A percentile compares a stretch with the other conserved stretches of the same genome.
These are phyloP conservation scores for Ceratobasidium theobromae DNA, from an alignment of 1,284 basidiomycete genomes.

Conservation along the genomic window DNA sequence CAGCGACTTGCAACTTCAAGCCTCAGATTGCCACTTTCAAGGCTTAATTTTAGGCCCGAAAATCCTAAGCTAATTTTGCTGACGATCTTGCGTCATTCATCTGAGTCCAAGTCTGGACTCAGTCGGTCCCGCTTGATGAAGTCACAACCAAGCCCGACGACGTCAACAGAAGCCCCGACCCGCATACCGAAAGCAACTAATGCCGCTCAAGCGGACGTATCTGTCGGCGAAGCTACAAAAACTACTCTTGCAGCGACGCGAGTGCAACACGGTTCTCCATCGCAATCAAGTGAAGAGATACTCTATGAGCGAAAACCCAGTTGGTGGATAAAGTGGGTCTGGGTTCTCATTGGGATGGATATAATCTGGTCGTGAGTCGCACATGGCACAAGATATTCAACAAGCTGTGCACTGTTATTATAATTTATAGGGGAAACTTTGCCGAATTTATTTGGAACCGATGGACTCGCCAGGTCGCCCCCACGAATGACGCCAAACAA, in stretches of 20 bases:
- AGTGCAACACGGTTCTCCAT: background rate
- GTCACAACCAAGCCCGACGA: constrained; percentile 17
- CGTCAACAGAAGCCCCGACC: constrained; percentile 23
- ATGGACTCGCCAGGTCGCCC: constrained; percentile 9
- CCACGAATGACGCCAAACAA: background rate
- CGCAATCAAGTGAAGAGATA: constrained; percentile 4
- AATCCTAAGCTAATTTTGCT: background rate
- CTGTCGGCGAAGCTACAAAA: constrained; percentile 6
- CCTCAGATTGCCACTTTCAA: background rate
- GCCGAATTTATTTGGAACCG: constrained; percentile 30
- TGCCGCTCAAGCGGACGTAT: background rate
- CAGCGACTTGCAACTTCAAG: background rate
- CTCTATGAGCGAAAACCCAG: constrained; percentile 21
- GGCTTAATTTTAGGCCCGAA: no score
- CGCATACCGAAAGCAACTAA: constrained; percentile 15
- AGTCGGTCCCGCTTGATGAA: constrained; percentile 6
- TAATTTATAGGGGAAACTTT: constrained; percentile 27
- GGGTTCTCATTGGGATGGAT: constrained; percentile 25
- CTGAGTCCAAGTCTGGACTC: background rate
- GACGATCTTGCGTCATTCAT: constrained; percentile 7
- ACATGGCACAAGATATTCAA: background rate
- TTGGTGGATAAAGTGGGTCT: constrained; percentile 31
- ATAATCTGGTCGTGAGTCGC: constrained; percentile 27
- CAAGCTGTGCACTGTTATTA: background rate
- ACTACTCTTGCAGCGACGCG: background rate